These are phyloP conservation scores for Hypholoma fasciculare DNA, from an alignment of 768 basidiomycete genomes.

Conservation along the genomic window DNA sequence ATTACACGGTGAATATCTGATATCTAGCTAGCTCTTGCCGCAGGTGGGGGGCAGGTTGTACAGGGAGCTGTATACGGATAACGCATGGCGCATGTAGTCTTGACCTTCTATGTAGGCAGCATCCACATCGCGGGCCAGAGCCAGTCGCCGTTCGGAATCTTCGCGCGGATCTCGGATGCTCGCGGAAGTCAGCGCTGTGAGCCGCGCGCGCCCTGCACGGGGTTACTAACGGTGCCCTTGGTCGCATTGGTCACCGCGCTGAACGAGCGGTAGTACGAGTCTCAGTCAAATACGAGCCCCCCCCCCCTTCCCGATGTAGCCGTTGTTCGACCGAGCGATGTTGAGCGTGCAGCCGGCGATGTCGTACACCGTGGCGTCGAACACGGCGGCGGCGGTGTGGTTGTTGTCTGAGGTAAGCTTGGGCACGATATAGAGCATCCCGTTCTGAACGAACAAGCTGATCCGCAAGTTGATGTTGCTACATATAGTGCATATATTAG, in stretches of 20 bases:
- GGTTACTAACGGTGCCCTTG: constrained; percentile 69
- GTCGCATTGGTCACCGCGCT: constrained; percentile 67
- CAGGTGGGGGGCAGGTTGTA: too few relatives aligned
- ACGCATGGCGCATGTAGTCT: too few relatives aligned
- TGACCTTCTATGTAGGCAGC: too few relatives aligned
- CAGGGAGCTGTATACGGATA: too few relatives aligned
- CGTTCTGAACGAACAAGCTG: constrained; percentile 75
- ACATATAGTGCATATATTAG: constrained; percentile 5
- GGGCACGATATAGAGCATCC: constrained; percentile 79
- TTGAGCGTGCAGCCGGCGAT: constrained; percentile 82
- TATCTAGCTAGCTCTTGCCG: too few relatives aligned
- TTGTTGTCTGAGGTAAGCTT: constrained; percentile 77
- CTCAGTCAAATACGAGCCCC: constrained; percentile 35
- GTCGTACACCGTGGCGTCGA: constrained; percentile 75
- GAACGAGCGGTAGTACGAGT: constrained; percentile 51
- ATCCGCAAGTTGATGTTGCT: constrained; percentile 70
- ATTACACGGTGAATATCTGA: too few relatives aligned
- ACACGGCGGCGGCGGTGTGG: constrained; percentile 43
- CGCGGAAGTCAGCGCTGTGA: constrained; percentile 67
- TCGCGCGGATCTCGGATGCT: constrained; percentile 76
- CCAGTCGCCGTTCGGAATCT: constrained; percentile 63
- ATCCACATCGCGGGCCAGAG: constrained; percentile 84
- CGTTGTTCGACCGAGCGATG: constrained; percentile 41
- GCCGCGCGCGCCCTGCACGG: constrained; percentile 78
- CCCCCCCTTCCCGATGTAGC: constrained; percentile 35